Conservation (phyloP, 176 grass and related monocot genomes). For the Zea luxurians region DNA sequence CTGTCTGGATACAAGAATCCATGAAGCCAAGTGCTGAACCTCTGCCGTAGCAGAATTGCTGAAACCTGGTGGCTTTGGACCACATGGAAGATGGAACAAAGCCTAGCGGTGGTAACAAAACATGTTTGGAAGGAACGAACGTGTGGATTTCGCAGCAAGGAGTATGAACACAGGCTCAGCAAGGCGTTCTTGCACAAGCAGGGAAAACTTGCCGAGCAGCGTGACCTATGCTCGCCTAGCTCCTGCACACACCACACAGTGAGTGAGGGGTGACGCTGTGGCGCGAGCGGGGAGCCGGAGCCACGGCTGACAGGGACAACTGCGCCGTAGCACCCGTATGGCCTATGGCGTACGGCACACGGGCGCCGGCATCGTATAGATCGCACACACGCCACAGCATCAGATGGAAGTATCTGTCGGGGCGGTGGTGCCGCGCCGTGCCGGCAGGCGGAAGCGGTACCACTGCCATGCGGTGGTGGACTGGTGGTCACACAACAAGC, state of each 20-base stretch:
- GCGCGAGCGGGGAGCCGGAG: not conserved
- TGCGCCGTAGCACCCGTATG: not conserved
- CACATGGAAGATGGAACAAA: not conserved
- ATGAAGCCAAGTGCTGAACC: not conserved
- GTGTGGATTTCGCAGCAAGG: not conserved
- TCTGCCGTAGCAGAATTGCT: not conserved
- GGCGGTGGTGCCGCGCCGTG: constrained; percentile 8
- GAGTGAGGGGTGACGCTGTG: not conserved
- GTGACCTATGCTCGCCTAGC: not conserved
- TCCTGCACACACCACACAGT: not conserved
- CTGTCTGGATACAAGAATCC: not conserved
- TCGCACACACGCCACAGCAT: not conserved
- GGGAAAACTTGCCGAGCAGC: not conserved
- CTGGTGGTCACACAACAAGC: constrained; percentile 14
- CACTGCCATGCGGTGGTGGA: constrained; percentile 4
- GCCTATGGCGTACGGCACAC: not conserved
- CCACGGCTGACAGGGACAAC: not conserved
- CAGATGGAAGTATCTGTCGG: not conserved
- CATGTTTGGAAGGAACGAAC: not conserved
- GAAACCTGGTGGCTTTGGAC: not conserved
- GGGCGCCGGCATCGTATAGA: not conserved
- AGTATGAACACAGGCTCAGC: not conserved
- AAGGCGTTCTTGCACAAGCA: not conserved
- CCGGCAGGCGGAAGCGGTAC: not conserved
- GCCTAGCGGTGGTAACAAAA: not conserved